Evolutionary conservation across 208 protist species (phyloP), one percentile per base, ranked within the genome.

Genomic region (Leptomonas seymouri): DNA sequence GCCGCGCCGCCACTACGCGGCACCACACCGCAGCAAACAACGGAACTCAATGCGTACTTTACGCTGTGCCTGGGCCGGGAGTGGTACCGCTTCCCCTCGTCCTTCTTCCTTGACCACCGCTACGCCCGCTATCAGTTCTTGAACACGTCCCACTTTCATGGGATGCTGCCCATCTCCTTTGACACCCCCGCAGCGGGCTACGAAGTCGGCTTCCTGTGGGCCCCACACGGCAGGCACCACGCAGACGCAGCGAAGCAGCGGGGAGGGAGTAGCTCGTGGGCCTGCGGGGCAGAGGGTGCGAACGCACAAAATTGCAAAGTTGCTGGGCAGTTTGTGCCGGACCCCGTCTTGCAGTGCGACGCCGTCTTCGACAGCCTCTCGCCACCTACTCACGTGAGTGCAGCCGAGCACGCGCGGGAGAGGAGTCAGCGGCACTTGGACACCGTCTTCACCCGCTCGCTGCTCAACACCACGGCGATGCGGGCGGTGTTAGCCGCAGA

Each of bases 11-110:
- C 15, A 27, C 8, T 7, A 42, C 41, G n/a, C 11, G 68, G 39
- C 34, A 62, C 53, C 20, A 70, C 60, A 15, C 28, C 49, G 8
- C 48, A 66, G 31, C 59, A 66, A 53, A 55, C 57, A 36, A 25
- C n/a, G 16, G 68, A 69, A 25, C 48, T 76, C 25, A 58, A 27
- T 20, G 20, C 42, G 25, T 58, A 68, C 49, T 84, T 84, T 41
- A 79, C 77, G 27, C 42, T 99, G 42, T 99, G 96, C 74, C 76
- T 98, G 9, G 95, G 94, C 2, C 92, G 95, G 41, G 93, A 98
- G 81, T 98, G 96, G 97, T 97, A 98, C 67, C 78, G 95, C 41
- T 98, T 98, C 56, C 96, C 96, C 3, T 93, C 85, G 11, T 83
- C 82, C 48, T 99, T 98, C 80, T 98, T 98, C 73, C 42, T 98